These are phyloP conservation scores for Lachancea dasiensis DNA, from an alignment of 805 yeast genomes.

Conservation along the genomic window DNA sequence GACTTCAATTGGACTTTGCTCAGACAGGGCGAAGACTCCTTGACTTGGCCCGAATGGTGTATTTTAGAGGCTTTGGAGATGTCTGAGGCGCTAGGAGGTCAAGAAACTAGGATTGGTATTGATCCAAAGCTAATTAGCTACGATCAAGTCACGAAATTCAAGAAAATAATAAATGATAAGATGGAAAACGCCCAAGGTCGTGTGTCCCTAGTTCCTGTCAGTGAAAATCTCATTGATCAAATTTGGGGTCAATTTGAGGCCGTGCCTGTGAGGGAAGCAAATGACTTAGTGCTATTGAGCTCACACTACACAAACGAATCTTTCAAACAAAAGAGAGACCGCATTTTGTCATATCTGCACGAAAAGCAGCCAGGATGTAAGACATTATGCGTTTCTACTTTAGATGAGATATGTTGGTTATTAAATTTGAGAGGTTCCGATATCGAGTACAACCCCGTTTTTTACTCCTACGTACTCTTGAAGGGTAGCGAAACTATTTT, in stretches of 20 bases:
- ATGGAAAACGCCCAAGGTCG: constrained; percentile 29
- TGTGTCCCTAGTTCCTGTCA: constrained; percentile 45
- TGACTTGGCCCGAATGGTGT: constrained; percentile 79
- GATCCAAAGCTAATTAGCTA: constrained; percentile 72
- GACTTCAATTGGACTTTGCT: constrained; percentile 74
- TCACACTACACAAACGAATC: constrained; percentile 59
- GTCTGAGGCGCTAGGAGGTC: constrained; percentile 36
- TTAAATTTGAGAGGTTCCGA: constrained; percentile 81
- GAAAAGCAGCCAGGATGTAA: constrained; percentile 27
- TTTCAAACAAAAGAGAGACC: constrained; percentile 49
- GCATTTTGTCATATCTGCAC: constrained; percentile 37
- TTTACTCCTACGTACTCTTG: constrained; percentile 57
- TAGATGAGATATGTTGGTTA: constrained; percentile 91
- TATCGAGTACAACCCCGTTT: constrained; percentile 81
- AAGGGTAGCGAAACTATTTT: constrained; percentile 40
- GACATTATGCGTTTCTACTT: constrained; percentile 57
- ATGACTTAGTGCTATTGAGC: constrained; percentile 46
- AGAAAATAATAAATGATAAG: constrained; percentile 26
- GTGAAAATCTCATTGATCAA: constrained; percentile 62
- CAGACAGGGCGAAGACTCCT: constrained; percentile 72
- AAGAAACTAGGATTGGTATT: constrained; percentile 58
- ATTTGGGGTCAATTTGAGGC: constrained; percentile 70
- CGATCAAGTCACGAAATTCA: constrained; percentile 30
- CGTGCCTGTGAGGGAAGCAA: constrained; percentile 50
- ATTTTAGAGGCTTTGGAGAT: constrained; percentile 46